A percentile compares a stretch with the other conserved stretches of the same genome.
Conservation (phyloP, 768 basidiomycete species). For the Polyporus arcularius region DNA sequence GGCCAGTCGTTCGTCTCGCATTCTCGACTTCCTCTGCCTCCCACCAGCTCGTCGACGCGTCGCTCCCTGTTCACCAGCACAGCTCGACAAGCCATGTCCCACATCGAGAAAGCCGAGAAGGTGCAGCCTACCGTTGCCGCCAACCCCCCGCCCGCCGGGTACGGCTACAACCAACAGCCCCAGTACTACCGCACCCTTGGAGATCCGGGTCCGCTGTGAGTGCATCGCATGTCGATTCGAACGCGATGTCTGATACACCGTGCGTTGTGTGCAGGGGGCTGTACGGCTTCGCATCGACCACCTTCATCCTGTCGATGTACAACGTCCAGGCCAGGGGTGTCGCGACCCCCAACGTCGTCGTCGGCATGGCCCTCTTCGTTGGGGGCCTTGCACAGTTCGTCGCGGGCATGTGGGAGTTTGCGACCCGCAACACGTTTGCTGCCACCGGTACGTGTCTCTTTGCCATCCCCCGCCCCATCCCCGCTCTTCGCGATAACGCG, state of each 20-base stretch:
- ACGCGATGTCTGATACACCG: conserved; percentile 2
- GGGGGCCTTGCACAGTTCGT: conserved; percentile 86
- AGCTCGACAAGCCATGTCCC: conserved; percentile 20
- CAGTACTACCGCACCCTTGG: conserved; percentile 38
- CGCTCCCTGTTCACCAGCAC: not conserved
- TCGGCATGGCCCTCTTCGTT: conserved; percentile 85
- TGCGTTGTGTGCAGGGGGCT: conserved; percentile 54
- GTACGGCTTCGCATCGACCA: conserved; percentile 83
- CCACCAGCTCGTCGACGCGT: not conserved
- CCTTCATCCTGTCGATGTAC: conserved; percentile 75
- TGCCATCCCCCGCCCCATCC: not conserved
- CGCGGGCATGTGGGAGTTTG: conserved; percentile 80
- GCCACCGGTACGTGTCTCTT: conserved; percentile 58
- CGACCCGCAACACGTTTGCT: conserved; percentile 65
- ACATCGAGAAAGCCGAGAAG: conserved; percentile 29
- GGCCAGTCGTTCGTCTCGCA: not conserved
- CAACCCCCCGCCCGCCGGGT: conserved; percentile 13
- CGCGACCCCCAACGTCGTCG: conserved; percentile 62
- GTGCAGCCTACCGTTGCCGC: conserved; percentile 17
- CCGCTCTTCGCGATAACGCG: not conserved
- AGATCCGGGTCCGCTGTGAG: conserved; percentile 63
- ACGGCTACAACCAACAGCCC: conserved; percentile 5
- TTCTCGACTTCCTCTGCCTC: not conserved
- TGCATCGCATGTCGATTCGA: conserved; percentile 6
- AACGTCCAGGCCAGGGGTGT: conserved; percentile 62